Evolutionary conservation across 1,284 basidiomycete species (phyloP).

Genomic region (Inonotus obliquus): DNA sequence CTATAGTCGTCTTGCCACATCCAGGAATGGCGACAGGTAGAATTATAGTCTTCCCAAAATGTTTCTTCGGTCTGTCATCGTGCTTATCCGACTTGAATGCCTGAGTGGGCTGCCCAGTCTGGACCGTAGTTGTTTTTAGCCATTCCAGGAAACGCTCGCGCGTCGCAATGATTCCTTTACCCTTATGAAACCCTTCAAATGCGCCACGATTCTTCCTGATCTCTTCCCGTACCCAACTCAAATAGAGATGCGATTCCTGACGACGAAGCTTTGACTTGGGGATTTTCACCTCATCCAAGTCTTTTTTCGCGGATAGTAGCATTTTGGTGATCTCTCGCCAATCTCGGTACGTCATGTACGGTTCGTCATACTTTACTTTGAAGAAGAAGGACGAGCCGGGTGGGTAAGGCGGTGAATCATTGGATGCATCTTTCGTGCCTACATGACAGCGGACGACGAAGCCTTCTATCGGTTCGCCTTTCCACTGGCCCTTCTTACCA

Average conservation of each 20-base stretch:
- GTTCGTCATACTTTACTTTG: constrained; percentile 99
- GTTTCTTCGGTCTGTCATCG: constrained; percentile 25
- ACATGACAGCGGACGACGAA: constrained; percentile 90
- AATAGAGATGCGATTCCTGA: constrained; percentile 62
- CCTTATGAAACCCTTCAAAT: constrained; percentile 66
- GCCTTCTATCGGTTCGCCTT: constrained; percentile 87
- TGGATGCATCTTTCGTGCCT: constrained; percentile 29
- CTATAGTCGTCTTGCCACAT: constrained; percentile 88
- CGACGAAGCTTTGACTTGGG: constrained; percentile 61
- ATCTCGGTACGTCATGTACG: constrained; percentile 97
- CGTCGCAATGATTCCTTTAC: constrained; percentile 81
- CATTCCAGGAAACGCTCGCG: constrained; percentile 79
- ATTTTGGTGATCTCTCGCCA: constrained; percentile 93
- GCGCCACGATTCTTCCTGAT: constrained; percentile 56
- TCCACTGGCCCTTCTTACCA: constrained; percentile 70
- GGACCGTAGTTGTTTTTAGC: constrained; percentile 40
- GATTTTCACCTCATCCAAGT: constrained; percentile 33
- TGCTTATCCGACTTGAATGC: constrained; percentile 19
- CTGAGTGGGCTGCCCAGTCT: constrained; percentile 24
- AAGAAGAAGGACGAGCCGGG: constrained; percentile 92
- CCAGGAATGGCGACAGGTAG: constrained; percentile 91
- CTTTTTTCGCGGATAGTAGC: constrained; percentile 46
- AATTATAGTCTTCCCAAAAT: constrained; percentile 77
- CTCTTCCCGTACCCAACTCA: constrained; percentile 66
- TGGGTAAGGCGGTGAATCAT: constrained; percentile 52